Conservation (phyloP, 495 filamentous ascomycete species). For the Penicillium verhagenii region DNA sequence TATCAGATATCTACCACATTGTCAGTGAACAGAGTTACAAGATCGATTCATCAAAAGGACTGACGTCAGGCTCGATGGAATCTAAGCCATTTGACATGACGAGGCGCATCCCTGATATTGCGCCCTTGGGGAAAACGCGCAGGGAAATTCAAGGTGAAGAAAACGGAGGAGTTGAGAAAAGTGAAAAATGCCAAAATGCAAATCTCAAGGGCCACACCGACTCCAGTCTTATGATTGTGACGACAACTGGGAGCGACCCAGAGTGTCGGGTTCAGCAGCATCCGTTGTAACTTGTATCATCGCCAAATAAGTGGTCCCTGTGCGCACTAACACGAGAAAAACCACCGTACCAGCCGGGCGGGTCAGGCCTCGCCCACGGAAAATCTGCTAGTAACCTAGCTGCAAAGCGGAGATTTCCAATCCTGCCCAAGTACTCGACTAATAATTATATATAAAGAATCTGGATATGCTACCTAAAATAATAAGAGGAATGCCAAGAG, state of each 20-base stretch:
- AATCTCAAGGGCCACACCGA: slow-evolving; percentile 16
- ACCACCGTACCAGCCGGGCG: slow-evolving; percentile 3
- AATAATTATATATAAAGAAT: too few relatives aligned
- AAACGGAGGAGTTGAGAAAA: slow-evolving; percentile 4
- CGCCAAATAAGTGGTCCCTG: background rate
- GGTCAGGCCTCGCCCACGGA: background rate
- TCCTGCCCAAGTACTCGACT: too few relatives aligned
- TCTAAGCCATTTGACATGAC: slow-evolving; percentile 8
- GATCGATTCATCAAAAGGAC: slow-evolving; percentile 5
- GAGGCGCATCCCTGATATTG: slow-evolving; percentile 10
- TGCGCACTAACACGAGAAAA: background rate
- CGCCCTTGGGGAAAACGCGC: background rate
- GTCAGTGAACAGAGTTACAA: background rate
- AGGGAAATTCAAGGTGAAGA: background rate
- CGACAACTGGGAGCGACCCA: slow-evolving; percentile 1
- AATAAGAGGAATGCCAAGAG: too few relatives aligned
- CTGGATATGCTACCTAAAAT: too few relatives aligned
- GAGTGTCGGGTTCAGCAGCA: background rate
- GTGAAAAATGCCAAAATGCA: slow-evolving; percentile 9
- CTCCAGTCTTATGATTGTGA: slow-evolving; percentile 27
- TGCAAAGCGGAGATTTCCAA: too few relatives aligned
- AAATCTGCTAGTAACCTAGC: background rate
- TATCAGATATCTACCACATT: slow-evolving; percentile 22
- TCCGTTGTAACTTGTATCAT: background rate
- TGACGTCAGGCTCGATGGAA: slow-evolving; percentile 34